phyloP scores from a whole-genome alignment of 345 rosid genomes.

The Boechera stricta region DNA sequence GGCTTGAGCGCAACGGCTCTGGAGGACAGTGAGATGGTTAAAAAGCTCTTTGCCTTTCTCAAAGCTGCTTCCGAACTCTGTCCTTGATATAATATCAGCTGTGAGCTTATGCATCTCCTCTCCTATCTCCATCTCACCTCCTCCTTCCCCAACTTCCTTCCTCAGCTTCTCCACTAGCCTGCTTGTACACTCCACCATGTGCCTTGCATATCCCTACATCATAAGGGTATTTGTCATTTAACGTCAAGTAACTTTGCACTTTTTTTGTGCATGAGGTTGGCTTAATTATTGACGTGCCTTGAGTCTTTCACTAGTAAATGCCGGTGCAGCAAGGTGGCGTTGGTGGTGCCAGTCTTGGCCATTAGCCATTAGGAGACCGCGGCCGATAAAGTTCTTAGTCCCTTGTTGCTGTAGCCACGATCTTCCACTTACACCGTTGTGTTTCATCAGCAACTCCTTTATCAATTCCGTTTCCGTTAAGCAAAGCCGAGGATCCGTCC shows the following conservation, averaged over 20 bases:
- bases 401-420: constrained; percentile 98
- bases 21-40: constrained; percentile 66
- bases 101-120: constrained; percentile 78
- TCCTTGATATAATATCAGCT: constrained; percentile 84
- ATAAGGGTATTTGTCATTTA: neutral
- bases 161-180: constrained; percentile 62
- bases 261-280: constrained; percentile 19
- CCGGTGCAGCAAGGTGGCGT: constrained; percentile 62
- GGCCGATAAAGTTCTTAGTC: constrained; percentile 78
- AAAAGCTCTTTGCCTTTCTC: constrained; percentile 93
- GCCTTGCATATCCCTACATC: constrained; percentile 66
- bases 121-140: constrained; percentile 79
- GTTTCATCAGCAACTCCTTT: constrained; percentile 72
- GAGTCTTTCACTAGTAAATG: constrained; percentile 67
- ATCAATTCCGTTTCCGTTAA: constrained; percentile 78
- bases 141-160: constrained; percentile 57
- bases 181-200: constrained; percentile 87
- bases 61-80: constrained; percentile 74
- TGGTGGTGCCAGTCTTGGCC: constrained; percentile 73
- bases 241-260: neutral
- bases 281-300: constrained; percentile 50
- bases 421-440: constrained; percentile 75
- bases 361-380: constrained; percentile 83
- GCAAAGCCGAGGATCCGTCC: constrained; percentile 85
- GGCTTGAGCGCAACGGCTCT: constrained; percentile 76